Evolutionary conservation across 768 basidiomycete genomes (phyloP), one percentile per base, ranked within the genome.

Genomic region (Serendipita sp.): DNA sequence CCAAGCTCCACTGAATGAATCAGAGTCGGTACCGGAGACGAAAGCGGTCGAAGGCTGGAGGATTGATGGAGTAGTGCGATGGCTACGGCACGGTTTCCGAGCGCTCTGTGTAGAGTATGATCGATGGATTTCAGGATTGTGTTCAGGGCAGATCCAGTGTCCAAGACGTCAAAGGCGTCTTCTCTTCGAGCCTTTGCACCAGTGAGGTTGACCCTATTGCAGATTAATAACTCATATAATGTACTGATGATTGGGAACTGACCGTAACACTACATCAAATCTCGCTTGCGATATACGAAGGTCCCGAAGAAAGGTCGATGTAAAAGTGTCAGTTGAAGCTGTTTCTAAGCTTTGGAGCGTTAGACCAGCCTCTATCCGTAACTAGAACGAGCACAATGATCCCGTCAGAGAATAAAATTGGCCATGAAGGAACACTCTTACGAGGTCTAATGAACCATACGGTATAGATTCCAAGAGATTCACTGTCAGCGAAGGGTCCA

Each of bases 381-480:
- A 81, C 90, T 93, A 64, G 43, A n/a, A 3, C 5, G 62, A 13
- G 8, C 27, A 18, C 23, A 3, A 13, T 3, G 45, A 18, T 40
- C 23, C 23, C 64, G 40, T 33, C 37, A 8, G 48, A n/a, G 10
- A 15, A n/a, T 29, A 31, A 34, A 23, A 23, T 23, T 23, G 23
- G 23, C 23, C 23, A 23, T 23, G 43, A 33, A 16, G 3, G 27
- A 43, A 8, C 45, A 43, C 33, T 52, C 79, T 69, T 71, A 93
- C 88, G 73, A 95, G 74, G 60, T 88, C 81, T 1, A 98, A 76
- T 1, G 91, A 92, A 2, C 87, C 80, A 13, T 82, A 68, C 18
- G 93, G 88, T 34, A 94, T 80, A 6, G 81, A 84, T 0, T 84
- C 81, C 23, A 95, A 73, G 8, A 94, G 70, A 70, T 99, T 98